phyloP scores from a whole-genome alignment of 116 monocot species.

The Iris pallida region DNA sequence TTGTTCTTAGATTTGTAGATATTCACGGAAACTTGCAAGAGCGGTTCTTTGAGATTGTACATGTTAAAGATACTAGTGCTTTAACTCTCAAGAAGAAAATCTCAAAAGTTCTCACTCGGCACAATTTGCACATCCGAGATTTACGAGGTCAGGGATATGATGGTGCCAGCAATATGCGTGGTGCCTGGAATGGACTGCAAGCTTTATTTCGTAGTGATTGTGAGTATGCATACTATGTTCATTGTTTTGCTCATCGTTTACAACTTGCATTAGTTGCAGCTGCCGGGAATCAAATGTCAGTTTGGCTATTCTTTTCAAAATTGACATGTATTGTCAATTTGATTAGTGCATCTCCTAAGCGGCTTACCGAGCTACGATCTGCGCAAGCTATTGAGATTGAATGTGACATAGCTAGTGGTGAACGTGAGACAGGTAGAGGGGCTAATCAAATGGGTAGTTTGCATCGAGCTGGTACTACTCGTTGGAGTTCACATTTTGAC shows the following conservation, averaged over 20 bases:
- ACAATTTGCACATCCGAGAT: background rate
- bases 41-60: background rate
- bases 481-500: background rate
- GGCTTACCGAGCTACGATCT: background rate
- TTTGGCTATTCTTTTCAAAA: background rate
- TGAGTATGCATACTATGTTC: background rate
- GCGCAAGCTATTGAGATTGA: background rate
- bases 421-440: background rate
- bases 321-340: background rate
- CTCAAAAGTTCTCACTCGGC: background rate
- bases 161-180: background rate
- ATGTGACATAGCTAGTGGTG: background rate
- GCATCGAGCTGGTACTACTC: background rate
- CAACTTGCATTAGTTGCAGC: background rate
- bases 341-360: background rate
- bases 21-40: background rate
- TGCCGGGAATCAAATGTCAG: background rate
- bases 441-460: background rate
- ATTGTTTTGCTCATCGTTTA: background rate
- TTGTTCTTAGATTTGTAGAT: slow-evolving; percentile 1
- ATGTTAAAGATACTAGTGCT: background rate
- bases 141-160: background rate
- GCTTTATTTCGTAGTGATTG: background rate
- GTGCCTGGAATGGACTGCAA: background rate
- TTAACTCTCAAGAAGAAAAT: background rate